Evolutionary conservation across 257 asterid genomes (phyloP).

Genomic region (Solanum medicagineum): DNA sequence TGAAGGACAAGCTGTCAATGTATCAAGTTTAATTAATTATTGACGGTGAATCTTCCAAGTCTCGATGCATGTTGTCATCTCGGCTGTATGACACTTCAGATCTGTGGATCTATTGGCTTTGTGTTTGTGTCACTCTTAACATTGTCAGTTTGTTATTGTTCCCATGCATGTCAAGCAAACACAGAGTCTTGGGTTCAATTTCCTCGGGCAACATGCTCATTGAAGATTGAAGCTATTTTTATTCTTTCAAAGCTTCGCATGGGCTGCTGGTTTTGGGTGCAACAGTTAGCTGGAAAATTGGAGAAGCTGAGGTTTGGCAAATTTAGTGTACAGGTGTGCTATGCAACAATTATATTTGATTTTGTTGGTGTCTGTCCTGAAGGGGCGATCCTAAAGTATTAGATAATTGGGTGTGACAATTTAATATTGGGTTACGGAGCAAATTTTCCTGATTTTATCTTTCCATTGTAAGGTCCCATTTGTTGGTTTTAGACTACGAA

Average conservation of each 20-base stretch:
- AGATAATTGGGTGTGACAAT: background rate
- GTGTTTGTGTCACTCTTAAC: background rate
- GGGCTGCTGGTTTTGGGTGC: background rate
- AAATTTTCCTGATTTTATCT: background rate
- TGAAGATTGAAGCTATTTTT: constrained; percentile 9
- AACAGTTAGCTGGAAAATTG: background rate
- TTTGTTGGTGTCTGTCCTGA: constrained; percentile 3
- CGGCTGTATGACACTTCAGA: background rate
- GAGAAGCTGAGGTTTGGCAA: constrained; percentile 1
- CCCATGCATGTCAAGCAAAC: background rate
- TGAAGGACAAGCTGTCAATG: constrained; percentile 49
- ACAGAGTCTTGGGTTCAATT: background rate
- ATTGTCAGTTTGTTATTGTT: constrained; percentile 7
- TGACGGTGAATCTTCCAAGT: background rate
- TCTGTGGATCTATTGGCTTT: constrained; percentile 1
- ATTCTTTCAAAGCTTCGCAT: background rate
- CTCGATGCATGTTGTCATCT: background rate
- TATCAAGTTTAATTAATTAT: constrained; percentile 33
- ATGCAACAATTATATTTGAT: background rate
- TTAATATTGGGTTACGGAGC: background rate
- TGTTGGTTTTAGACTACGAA: background rate
- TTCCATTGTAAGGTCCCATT: background rate
- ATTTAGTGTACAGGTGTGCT: constrained; percentile 16
- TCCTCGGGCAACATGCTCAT: background rate
- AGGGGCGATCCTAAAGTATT: background rate